Percentiles rank a stretch among this genome's conserved stretches.
These are phyloP conservation scores for Gyromitra esculenta DNA, from an alignment of 2,329 filamentous ascomycete genomes.

Conservation along the genomic window DNA sequence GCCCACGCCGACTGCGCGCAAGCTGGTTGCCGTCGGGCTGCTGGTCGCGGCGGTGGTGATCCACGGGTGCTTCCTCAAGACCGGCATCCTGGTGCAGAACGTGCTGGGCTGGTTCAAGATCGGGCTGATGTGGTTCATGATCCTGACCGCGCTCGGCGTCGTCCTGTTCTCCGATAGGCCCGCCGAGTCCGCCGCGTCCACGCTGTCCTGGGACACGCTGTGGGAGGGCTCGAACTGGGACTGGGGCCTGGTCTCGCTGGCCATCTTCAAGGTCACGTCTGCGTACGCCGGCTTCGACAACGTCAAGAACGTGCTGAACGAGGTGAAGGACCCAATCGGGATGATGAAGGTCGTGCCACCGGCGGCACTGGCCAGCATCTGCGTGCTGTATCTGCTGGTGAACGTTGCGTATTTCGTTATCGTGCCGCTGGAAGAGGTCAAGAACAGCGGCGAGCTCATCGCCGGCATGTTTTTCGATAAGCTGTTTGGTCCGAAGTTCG, in stretches of 20 bases:
- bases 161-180: slow-evolving; percentile 3
- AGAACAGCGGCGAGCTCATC: slow-evolving; percentile 72
- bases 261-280: slow-evolving; percentile 6
- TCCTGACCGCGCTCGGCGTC: slow-evolving; percentile 14
- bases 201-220: slow-evolving; percentile 1
- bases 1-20: slow-evolving; percentile 6
- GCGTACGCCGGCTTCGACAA: slow-evolving; percentile 18
- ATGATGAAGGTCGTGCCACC: slow-evolving; percentile 72
- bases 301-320: slow-evolving; percentile 64
- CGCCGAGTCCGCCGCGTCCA: background rate
- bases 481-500: slow-evolving; percentile 70
- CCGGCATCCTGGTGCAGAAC: slow-evolving; percentile 75
- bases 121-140: slow-evolving; percentile 20
- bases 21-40: slow-evolving; percentile 68
- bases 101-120: slow-evolving; percentile 73
- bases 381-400: slow-evolving; percentile 71
- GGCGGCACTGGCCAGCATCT: slow-evolving; percentile 70
- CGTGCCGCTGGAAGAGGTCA: slow-evolving; percentile 73
- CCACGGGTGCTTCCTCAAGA: slow-evolving; percentile 71
- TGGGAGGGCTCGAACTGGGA: slow-evolving; percentile 28
- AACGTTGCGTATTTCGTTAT: slow-evolving; percentile 73
- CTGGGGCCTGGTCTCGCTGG: slow-evolving; percentile 16
- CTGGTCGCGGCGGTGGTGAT: slow-evolving; percentile 60
- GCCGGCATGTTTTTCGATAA: slow-evolving; percentile 74
- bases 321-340: slow-evolving; percentile 74